These are phyloP conservation scores for Solanum bulbocastanum DNA, from an alignment of 257 asterid genomes.

Conservation along the genomic window DNA sequence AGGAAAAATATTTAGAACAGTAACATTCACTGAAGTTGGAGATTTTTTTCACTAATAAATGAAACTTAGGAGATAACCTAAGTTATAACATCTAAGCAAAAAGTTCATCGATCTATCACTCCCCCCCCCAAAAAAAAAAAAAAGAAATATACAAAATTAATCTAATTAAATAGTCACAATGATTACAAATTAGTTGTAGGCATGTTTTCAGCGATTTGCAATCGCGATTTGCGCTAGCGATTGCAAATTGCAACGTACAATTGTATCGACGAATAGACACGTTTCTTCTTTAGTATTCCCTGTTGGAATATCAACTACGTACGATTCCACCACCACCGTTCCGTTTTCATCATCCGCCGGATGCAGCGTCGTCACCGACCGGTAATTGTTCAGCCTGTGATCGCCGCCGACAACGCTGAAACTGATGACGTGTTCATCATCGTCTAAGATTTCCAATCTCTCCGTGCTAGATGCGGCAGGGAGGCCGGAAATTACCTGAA, in stretches of 20 bases:
- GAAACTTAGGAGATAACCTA: not conserved
- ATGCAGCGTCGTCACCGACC: conserved; percentile 67
- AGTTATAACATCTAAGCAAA: not conserved
- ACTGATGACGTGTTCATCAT: conserved; percentile 59
- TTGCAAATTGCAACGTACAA: conserved; percentile 67
- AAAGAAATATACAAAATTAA: not conserved
- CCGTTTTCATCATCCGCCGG: conserved; percentile 10
- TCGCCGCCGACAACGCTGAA: conserved; percentile 76
- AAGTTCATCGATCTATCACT: not conserved
- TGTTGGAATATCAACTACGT: conserved; percentile 71
- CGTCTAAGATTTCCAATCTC: conserved; percentile 65
- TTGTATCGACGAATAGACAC: conserved; percentile 61
- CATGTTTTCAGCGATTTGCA: conserved; percentile 32
- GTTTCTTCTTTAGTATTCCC: conserved; percentile 79
- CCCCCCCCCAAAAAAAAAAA: not conserved
- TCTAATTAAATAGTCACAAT: not conserved
- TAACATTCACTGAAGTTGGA: not conserved
- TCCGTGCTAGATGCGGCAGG: conserved; percentile 74
- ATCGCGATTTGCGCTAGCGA: conserved; percentile 51
- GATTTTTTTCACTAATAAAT: not conserved
- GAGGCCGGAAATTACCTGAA: conserved; percentile 65
- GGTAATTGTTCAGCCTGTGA: conserved; percentile 57
- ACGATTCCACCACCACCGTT: conserved; percentile 74
- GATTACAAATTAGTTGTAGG: not conserved
- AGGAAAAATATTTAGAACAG: not conserved